Conservation (phyloP, 2,329 filamentous ascomycete species). For the Fusarium torulosum region DNA sequence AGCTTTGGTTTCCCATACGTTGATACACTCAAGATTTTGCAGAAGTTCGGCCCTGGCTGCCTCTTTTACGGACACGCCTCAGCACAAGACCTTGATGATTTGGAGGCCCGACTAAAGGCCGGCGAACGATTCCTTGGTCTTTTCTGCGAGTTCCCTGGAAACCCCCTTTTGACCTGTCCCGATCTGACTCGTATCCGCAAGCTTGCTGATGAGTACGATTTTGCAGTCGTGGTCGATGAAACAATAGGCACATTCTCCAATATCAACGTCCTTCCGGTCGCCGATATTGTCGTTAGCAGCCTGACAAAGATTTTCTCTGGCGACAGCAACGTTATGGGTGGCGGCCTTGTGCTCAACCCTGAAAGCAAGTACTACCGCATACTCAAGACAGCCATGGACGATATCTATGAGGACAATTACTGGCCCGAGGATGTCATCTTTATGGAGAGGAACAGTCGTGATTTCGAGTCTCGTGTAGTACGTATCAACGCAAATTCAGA, state of each 20-base stretch:
- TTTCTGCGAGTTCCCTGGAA: slow-evolving; percentile 96
- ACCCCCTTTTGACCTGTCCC: slow-evolving; percentile 87
- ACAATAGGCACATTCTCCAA: slow-evolving; percentile 98
- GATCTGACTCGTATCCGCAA: slow-evolving; percentile 84
- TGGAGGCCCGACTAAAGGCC: slow-evolving; percentile 76
- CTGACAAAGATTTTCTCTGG: slow-evolving; percentile 98
- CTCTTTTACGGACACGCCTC: slow-evolving; percentile 89
- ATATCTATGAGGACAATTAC: slow-evolving; percentile 86
- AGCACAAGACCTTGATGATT: slow-evolving; percentile 81
- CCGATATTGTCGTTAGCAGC: slow-evolving; percentile 93
- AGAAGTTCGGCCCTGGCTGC: slow-evolving; percentile 94
- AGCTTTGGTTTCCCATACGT: slow-evolving; percentile 98
- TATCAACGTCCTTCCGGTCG: slow-evolving; percentile 88
- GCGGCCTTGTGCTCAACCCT: slow-evolving; percentile 75
- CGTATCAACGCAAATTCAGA: slow-evolving; percentile 90
- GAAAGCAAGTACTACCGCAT: slow-evolving; percentile 75
- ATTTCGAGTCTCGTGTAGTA: slow-evolving; percentile 85
- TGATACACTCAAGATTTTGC: slow-evolving; percentile 92
- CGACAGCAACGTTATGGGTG: slow-evolving; percentile 98
- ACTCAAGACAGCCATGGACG: slow-evolving; percentile 74
- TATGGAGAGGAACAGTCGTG: slow-evolving; percentile 94
- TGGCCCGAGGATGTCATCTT: slow-evolving; percentile 96
- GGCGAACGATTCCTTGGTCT: slow-evolving; percentile 85
- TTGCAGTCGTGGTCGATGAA: slow-evolving; percentile 93
- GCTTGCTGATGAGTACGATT: slow-evolving; percentile 86